Evolutionary conservation across 2,329 filamentous ascomycete species (phyloP).

Genomic region (Colletotrichum sidae): DNA sequence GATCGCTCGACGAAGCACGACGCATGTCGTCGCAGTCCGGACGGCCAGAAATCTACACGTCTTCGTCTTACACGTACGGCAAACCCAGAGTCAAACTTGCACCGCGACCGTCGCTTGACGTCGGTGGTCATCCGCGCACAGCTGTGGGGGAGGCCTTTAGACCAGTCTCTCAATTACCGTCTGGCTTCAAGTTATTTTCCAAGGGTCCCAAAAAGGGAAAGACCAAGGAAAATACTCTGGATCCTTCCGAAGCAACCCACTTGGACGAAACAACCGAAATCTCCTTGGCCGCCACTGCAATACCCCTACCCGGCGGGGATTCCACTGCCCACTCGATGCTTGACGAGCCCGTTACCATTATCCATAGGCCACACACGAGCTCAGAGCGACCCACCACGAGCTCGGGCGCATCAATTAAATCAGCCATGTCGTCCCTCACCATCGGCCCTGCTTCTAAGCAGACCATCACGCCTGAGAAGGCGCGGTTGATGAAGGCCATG

Average conservation of each 20-base stretch:
- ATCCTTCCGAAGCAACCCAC: conserved; percentile 45
- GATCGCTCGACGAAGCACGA: conserved; percentile 56
- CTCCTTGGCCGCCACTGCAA: conserved; percentile 47
- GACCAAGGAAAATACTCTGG: conserved; percentile 47
- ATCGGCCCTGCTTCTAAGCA: conserved; percentile 57
- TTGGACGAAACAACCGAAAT: conserved; percentile 52
- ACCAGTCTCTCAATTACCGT: conserved; percentile 82
- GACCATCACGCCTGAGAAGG: conserved; percentile 86
- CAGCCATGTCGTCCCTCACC: conserved; percentile 46
- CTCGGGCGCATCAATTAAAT: conserved; percentile 57
- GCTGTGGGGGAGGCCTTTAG: conserved; percentile 64
- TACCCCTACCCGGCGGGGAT: conserved; percentile 49
- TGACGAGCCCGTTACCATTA: conserved; percentile 32
- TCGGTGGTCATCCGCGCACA: conserved; percentile 66
- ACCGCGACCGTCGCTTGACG: conserved; percentile 82
- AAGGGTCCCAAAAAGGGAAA: conserved; percentile 67
- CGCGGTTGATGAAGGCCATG: conserved; percentile 92
- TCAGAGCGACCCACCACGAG: conserved; percentile 55
- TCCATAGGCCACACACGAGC: conserved; percentile 48
- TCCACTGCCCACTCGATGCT: conserved; percentile 37
- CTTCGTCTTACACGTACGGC: conserved; percentile 61
- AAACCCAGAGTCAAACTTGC: conserved; percentile 91
- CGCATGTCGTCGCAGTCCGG: conserved; percentile 65
- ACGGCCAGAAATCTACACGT: conserved; percentile 62
- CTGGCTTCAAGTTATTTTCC: conserved; percentile 78